Conservation (phyloP, 73 alveolate genomes). For the Stentor roeselii region DNA sequence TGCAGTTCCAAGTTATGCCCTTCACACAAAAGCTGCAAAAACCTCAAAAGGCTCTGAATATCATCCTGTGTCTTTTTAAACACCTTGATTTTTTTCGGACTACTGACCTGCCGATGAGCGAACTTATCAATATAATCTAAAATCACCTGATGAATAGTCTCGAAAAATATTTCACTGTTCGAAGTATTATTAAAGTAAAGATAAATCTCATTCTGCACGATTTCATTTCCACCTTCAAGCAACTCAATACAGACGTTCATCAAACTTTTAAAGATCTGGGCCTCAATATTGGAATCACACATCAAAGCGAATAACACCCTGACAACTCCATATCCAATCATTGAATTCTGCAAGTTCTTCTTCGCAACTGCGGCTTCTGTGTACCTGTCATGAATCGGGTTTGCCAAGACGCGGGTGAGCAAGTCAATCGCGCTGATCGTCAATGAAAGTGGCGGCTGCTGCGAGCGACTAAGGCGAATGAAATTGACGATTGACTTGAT, state of each 20-base stretch:
- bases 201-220: neutral
- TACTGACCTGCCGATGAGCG: neutral
- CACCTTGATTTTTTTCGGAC: neutral
- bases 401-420: conserved; percentile 16
- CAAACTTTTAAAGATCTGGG: neutral
- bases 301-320: neutral
- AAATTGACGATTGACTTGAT: neutral
- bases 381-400: neutral
- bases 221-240: conserved; percentile 20
- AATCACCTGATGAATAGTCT: neutral
- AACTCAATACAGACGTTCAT: neutral
- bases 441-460: neutral
- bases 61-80: neutral
- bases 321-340: conserved; percentile 15
- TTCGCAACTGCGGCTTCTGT: neutral
- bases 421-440: neutral
- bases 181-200: neutral
- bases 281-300: neutral
- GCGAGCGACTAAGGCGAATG: neutral
- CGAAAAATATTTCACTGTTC: conserved; percentile 8
- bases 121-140: neutral
- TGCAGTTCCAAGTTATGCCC: conserved; percentile 44
- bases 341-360: neutral
- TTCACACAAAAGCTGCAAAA: conserved; percentile 49
- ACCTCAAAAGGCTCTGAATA: conserved; percentile 32